phyloP scores from a whole-genome alignment of 2,329 filamentous ascomycete species.

The Leptodontidium sp. region DNA sequence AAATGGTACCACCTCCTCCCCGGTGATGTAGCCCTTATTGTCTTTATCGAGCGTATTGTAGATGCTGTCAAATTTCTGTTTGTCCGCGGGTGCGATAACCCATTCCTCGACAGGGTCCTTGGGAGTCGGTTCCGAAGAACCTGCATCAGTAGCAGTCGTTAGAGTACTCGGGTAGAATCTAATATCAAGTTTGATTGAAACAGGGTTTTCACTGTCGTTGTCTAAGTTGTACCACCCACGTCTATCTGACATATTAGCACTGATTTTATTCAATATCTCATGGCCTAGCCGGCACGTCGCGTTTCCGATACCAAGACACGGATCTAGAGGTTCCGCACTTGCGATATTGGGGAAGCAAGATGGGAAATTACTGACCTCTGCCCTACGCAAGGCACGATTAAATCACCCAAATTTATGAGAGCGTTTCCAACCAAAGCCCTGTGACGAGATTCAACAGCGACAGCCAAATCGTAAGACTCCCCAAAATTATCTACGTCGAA shows the following conservation, averaged over 20 bases:
- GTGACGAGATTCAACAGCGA: neutral
- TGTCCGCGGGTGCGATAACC: neutral
- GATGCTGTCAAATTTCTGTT: neutral
- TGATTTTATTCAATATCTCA: too few species aligned
- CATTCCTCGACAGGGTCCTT: neutral
- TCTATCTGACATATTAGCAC: neutral
- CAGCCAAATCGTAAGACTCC: neutral
- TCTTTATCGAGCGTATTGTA: neutral
- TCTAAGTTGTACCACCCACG: neutral
- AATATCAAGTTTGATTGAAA: neutral
- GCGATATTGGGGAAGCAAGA: too few species aligned
- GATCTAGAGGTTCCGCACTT: too few species aligned
- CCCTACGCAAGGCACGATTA: neutral
- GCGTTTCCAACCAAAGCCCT: neutral
- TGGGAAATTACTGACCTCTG: neutral
- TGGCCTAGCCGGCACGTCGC: too few species aligned
- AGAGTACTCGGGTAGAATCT: neutral
- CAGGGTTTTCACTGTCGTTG: neutral
- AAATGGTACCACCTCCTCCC: neutral
- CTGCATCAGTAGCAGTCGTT: neutral
- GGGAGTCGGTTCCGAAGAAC: neutral
- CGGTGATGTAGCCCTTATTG: neutral
- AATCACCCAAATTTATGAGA: neutral
- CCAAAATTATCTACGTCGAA: neutral
- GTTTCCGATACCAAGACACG: too few species aligned